phyloP scores from a whole-genome alignment of 495 filamentous ascomycete genomes.

The Endocarpon pusillum region DNA sequence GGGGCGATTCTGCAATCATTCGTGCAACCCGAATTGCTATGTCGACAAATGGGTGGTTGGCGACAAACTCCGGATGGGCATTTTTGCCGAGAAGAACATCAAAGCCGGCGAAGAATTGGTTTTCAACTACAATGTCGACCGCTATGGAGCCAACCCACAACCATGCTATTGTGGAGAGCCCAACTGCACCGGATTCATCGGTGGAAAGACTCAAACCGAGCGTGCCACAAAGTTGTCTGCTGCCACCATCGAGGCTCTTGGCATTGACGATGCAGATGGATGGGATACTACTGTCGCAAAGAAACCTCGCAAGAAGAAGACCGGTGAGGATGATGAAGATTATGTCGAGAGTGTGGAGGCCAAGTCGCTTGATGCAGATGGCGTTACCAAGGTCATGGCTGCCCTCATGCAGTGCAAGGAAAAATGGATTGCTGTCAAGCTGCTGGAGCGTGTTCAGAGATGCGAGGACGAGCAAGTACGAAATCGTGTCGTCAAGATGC shows the following conservation, averaged over 20 bases:
- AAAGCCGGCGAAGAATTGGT: conserved; percentile 85
- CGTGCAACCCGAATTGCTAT: conserved; percentile 97
- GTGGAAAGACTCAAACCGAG: conserved; percentile 93
- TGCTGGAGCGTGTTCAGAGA: conserved; percentile 77
- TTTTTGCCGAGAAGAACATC: conserved; percentile 82
- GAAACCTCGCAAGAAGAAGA: conserved; percentile 85
- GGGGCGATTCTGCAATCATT: conserved; percentile 96
- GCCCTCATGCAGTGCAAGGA: conserved; percentile 97
- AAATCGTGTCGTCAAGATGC: conserved; percentile 84
- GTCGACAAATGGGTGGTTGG: conserved; percentile 99
- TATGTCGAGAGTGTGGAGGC: conserved; percentile 84
- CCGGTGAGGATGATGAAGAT: conserved; percentile 87
- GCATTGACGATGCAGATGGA: conserved; percentile 80
- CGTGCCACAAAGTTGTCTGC: conserved; percentile 81
- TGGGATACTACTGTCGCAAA: conserved; percentile 84
- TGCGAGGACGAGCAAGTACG: conserved; percentile 76
- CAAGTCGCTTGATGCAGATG: conserved; percentile 67
- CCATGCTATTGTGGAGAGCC: conserved; percentile 91
- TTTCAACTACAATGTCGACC: conserved; percentile 99
- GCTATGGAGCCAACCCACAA: conserved; percentile 92
- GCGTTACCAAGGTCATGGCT: conserved; percentile 95
- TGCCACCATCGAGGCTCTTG: conserved; percentile 84
- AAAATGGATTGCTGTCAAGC: conserved; percentile 97
- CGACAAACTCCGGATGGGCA: conserved; percentile 97
- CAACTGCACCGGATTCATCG: conserved; percentile 92